Evolutionary conservation across 805 yeast genomes (phyloP).

Genomic region (Lipomyces yamanashiensis): DNA sequence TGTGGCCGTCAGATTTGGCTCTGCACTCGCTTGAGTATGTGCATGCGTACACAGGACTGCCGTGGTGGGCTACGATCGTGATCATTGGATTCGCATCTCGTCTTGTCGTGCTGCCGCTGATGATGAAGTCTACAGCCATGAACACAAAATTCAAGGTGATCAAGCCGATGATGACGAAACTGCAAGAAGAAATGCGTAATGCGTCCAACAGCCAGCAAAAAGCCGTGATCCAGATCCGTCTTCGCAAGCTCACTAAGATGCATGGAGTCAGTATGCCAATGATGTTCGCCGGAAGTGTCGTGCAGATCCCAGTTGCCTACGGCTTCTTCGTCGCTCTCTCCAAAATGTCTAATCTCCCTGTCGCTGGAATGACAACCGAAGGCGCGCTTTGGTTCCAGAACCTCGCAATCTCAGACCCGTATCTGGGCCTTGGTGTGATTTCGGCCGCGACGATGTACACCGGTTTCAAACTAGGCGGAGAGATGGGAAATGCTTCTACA

Average conservation of each 20-base stretch:
- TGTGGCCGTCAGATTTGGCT: slow-evolving; percentile 82
- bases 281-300: slow-evolving; percentile 70
- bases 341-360: slow-evolving; percentile 81
- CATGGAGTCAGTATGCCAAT: slow-evolving; percentile 76
- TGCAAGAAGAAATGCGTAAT: slow-evolving; percentile 41
- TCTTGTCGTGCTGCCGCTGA: slow-evolving; percentile 74
- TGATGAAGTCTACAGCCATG: slow-evolving; percentile 78
- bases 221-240: slow-evolving; percentile 55
- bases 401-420: slow-evolving; percentile 85
- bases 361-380: slow-evolving; percentile 75
- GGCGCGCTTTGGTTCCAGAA: slow-evolving; percentile 87
- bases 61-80: slow-evolving; percentile 96
- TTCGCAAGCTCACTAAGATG: slow-evolving; percentile 66
- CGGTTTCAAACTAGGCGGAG: slow-evolving; percentile 86
- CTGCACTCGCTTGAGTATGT: slow-evolving; percentile 77
- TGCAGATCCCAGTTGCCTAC: slow-evolving; percentile 79
- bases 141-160: slow-evolving; percentile 75
- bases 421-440: slow-evolving; percentile 79
- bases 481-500: slow-evolving; percentile 71
- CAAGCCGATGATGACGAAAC: slow-evolving; percentile 71
- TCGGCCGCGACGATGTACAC: slow-evolving; percentile 79
- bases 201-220: slow-evolving; percentile 51
- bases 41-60: slow-evolving; percentile 85
- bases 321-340: slow-evolving; percentile 88
- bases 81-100: slow-evolving; percentile 74